Evolutionary conservation across 1,139 yeast genomes (phyloP), one percentile per base, ranked within the genome.

Genomic region (Pichia sp.): DNA sequence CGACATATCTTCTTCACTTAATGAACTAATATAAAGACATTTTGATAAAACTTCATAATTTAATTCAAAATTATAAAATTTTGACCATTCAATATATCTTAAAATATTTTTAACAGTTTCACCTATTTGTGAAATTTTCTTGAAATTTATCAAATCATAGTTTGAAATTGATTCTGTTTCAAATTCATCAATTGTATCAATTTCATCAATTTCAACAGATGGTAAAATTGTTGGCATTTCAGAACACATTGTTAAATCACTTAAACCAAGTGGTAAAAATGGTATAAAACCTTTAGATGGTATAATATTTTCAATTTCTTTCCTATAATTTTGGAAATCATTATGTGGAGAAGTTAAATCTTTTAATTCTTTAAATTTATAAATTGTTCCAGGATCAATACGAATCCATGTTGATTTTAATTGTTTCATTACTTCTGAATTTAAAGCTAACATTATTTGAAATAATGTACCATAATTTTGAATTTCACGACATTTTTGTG

Each of bases 401-500:
- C 69, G 63, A 45, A 74, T 69, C 96, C 96, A 88, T 1, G 95
- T 86, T n/a, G 69, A 72, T 39, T 69, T 72, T 52, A 84, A 67
- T 45, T 69, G 69, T 55, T 72, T 74, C 26, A 88, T 71, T 43
- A 75, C 73, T 31, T 74, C 79, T 1, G 93, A 79, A n/a, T 84
- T 80, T 50, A 91, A 68, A 0, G 95, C 96, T 41, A 89, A 66
- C 26, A 85, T 72, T 34, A 91, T 77, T 61, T 89, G 96, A 83
- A 88, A 83, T 61, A 86, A 67, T 0, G 96, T 83, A 6, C 95
- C 78, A 58, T 69, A 88, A 61, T 91, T 91, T 58, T 88, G 96
- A 43, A 82, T 58, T n/a, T 56, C 60, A 51, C 66, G 65, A 59
- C 91, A 80, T 49, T 79, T 75, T 45, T 80, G 79, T 0, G 96